Conservation (phyloP, 2,329 filamentous ascomycete genomes). For the Colletotrichum neosansevieriae region DNA sequence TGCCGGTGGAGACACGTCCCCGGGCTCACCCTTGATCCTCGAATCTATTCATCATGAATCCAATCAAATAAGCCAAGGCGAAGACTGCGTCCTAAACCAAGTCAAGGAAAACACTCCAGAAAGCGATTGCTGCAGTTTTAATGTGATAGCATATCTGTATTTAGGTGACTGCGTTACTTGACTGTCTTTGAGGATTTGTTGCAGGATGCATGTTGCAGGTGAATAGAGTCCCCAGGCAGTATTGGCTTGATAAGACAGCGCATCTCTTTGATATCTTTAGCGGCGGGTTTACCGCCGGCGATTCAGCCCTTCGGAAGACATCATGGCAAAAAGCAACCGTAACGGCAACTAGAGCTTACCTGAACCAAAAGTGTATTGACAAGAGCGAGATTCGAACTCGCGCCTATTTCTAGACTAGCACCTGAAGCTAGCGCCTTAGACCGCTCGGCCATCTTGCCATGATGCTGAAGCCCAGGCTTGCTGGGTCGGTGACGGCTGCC, state of each 20-base stretch:
- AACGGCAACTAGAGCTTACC: neutral
- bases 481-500: neutral
- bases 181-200: too few relatives aligned
- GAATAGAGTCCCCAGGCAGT: too few relatives aligned
- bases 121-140: too few relatives aligned
- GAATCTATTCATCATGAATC: too few relatives aligned
- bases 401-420: slow-evolving; percentile 36
- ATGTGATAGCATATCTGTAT: too few relatives aligned
- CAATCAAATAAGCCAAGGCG: neutral
- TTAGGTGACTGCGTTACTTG: too few relatives aligned
- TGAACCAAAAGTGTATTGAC: neutral
- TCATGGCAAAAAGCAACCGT: neutral
- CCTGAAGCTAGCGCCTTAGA: slow-evolving; percentile 39
- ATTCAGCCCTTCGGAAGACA: too few relatives aligned
- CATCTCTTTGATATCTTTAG: too few relatives aligned
- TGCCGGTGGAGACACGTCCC: neutral
- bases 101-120: too few relatives aligned
- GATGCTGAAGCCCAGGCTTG: neutral
- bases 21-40: neutral
- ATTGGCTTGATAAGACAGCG: too few relatives aligned
- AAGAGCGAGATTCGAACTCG: slow-evolving; percentile 38
- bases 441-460: slow-evolving; percentile 38
- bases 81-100: neutral
- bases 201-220: too few relatives aligned
- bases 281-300: too few relatives aligned